Evolutionary conservation across 2,329 filamentous ascomycete species (phyloP), one percentile per base, ranked within the genome.

Genomic region (Trichoderma atrobrunneum): DNA sequence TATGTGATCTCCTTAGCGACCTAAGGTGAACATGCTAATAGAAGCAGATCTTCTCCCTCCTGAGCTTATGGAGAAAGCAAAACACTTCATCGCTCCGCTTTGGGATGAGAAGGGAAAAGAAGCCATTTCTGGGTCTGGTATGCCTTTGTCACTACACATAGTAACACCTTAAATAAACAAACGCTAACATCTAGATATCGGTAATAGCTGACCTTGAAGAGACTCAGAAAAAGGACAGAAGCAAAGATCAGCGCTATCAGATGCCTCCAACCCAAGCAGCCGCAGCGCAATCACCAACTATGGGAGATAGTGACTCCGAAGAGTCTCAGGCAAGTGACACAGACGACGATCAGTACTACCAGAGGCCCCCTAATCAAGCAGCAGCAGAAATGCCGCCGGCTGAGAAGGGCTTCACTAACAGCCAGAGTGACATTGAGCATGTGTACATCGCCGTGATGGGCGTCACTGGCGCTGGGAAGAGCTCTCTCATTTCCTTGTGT

Each of bases 301-400:
- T 3, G 16, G 26, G 18, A 16, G 24, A 5, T 16, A 7, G 0
- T 24, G 51, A 56, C 14, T 0, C 12, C 0, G 51, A 26, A 2
- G 51, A 56, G 51, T 0, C 21, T 28, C 51, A 16, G 24, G 2
- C 12, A 56, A 16, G 0, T 5, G 51, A 16, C 0, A 28, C 1
- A 3, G 16, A 3, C 24, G 4, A 14, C 28, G 51, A 56, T 10
- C 16, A 21, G 39, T 0, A 1, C 14, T 14, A 39, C 36, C 12
- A 18, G n/a, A 48, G 5, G 43, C 18, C 43, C 10, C n/a, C n/a
- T 0, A 48, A n/a, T 6, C 18, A 11, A 48, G 0, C 5, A 36
- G 34, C 14, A 3, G 0, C 39, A 3, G 1, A 21, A 21, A 5
- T 1, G 5, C 43, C n/a, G 2, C n/a, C n/a, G n/a, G n/a, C 43